phyloP scores from a whole-genome alignment of 129 eudicot genomes.

The Flaveria trinervia region DNA sequence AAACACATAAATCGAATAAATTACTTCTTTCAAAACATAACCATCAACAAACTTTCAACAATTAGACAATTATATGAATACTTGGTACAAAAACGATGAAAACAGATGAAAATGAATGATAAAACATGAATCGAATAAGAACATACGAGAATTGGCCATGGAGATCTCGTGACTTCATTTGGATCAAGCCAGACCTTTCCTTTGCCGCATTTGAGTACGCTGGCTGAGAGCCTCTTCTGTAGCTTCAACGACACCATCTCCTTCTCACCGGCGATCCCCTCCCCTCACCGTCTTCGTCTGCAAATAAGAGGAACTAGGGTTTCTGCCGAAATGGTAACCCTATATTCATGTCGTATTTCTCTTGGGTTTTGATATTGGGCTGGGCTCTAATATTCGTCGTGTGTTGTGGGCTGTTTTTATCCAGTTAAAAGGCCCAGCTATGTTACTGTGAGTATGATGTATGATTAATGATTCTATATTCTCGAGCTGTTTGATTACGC shows the following conservation, averaged over 20 bases:
- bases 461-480: too few species aligned
- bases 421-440: not conserved
- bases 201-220: conserved; percentile 59
- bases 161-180: conserved; percentile 65
- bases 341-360: conserved; percentile 23
- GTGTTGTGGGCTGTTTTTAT: not conserved
- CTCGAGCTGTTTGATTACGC: too few species aligned
- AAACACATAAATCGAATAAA: not conserved
- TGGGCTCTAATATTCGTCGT: conserved; percentile 1
- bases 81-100: not conserved
- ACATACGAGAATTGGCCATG: conserved; percentile 69
- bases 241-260: conserved; percentile 61
- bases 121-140: not conserved
- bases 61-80: too few species aligned
- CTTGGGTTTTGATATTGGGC: conserved; percentile 28
- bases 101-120: not conserved
- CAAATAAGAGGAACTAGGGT: conserved; percentile 24
- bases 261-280: conserved; percentile 2
- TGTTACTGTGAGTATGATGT: not conserved
- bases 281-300: conserved; percentile 25
- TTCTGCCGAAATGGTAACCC: not conserved
- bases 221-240: conserved; percentile 68
- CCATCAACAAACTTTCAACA: not conserved
- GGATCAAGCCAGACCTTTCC: conserved; percentile 76
- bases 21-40: not conserved